Percentiles rank a stretch among this genome's conserved stretches.
phyloP scores from a whole-genome alignment of 2,329 filamentous ascomycete genomes.

The Alternaria infectoria region DNA sequence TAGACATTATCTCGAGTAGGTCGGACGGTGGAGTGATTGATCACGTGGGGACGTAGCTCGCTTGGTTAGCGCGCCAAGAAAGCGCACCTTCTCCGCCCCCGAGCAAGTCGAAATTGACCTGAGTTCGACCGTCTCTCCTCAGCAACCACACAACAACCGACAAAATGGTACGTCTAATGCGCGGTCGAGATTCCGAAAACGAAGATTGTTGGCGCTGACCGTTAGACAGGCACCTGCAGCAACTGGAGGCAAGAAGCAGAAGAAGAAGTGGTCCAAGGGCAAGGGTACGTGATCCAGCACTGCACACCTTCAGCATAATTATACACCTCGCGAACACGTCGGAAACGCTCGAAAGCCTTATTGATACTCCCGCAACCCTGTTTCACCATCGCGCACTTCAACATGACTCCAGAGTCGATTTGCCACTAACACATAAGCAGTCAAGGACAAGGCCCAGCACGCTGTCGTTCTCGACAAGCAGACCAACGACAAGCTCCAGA shows the following conservation, averaged over 20 bases:
- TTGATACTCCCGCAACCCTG: background rate
- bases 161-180: conserved; percentile 49
- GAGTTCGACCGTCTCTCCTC: conserved; percentile 28
- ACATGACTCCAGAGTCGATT: conserved; percentile 12
- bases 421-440: conserved; percentile 59
- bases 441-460: conserved; percentile 99
- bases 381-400: conserved; percentile 5
- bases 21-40: background rate
- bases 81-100: conserved; percentile 29
- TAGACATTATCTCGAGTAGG: background rate
- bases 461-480: conserved; percentile 98
- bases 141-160: conserved; percentile 48
- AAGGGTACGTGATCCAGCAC: conserved; percentile 56
- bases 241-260: conserved; percentile 78
- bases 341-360: background rate
- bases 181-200: background rate
- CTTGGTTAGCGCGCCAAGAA: conserved; percentile 29
- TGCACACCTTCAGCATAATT: conserved; percentile 21
- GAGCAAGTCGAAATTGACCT: background rate
- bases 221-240: conserved; percentile 55
- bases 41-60: conserved; percentile 19
- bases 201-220: conserved; percentile 12
- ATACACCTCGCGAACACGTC: background rate
- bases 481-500: conserved; percentile 98
- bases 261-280: conserved; percentile 79